Evolutionary conservation across 306 rosid species (phyloP), one percentile per base, ranked within the genome.

Genomic region (Begonia peltatifolia): DNA sequence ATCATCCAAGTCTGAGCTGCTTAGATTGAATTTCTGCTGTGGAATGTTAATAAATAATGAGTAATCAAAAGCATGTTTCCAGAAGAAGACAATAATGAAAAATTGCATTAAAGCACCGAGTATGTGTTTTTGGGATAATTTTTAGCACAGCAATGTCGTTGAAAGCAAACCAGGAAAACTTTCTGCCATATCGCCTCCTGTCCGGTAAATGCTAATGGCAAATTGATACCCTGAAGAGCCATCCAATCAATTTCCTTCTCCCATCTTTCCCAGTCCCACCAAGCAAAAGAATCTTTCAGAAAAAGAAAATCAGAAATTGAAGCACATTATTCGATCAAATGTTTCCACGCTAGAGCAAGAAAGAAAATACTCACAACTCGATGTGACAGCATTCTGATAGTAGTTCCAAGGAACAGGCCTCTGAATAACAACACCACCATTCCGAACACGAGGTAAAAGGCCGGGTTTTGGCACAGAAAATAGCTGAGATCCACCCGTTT

Each of bases 241-340:
- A 85, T 90, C 95, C 97, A 90, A 55, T 90, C 97, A 66, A 85
- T 67, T 79, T 85, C 97, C 75, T 83, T 80, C 76, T 90, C 94
- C 95, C 95, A 90, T 80, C 90, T 85, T 72, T 74, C 80, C 97
- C 97, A 85, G 59, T 90, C 94, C 97, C 97, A 90, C 97, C 97
- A 89, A 44, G 80, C 94, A 76, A 66, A 90, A 14, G 97, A 85
- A 78, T 90, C 95, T 55, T 55, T 5, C 14, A 6, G 42, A 12
- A 15, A 42, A 18, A 4, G 14, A 41, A 6, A 30, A 30, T 9
- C 11, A 44, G 43, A 10, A 12, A 20, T 65, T 36, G 38, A 30
- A 30, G 38, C 38, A 30, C 38, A 30, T 30, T 30, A 3, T 3
- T 30, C 38, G 9, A 30, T 30, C 38, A 30, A 30, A 30, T 30